Evolutionary conservation across 129 eudicot genomes (phyloP), one percentile per base, ranked within the genome.

Genomic region (Deinandra increscens): DNA sequence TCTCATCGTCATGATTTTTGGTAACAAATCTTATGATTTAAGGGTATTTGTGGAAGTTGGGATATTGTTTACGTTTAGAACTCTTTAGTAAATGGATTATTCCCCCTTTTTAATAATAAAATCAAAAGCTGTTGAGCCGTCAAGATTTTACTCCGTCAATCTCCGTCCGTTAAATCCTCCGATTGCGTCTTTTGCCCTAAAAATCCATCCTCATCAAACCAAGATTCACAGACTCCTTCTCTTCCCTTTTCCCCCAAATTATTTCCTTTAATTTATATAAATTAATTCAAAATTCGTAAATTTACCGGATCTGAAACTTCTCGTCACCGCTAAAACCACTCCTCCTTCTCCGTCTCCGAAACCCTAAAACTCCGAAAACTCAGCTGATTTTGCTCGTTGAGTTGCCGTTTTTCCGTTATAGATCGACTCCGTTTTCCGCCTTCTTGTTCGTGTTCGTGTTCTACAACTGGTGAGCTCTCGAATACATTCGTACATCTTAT

Each of bases 391-490:
- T 75, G 13, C 68, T 73, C 33, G 2, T 62, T 9, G 53, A 63
- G 67, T 45, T 55, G 75, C 59, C 59, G 46, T 71, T 17, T 9
- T 20, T 64, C 20, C 15, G 6, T 2, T 14, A 15, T 23, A 63
- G 78, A 73, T 64, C 71, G 43, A 50, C 38, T 0, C 46, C 14
- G 10, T 13, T 62, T 37, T 38, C 26, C 51, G 1, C 22, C n/a
- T 18, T 56, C 66, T 22, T 58, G 22, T 15, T 34, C 65, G n/a
- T 58, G 39, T 29, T 58, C 14, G 6, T 13, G 63, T 60, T 69
- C 38, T 22, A 69, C 69, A 60, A 64, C 76, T 77, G 80, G 81
- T 77, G 56, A 63, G 81, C 51, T 62, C 54, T 62, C 50, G 31
- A 61, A 60, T 69, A 12, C 69, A 10, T 69, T 26, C 7, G 43